Percentiles rank a stretch among this genome's conserved stretches.
phyloP scores from a whole-genome alignment of 2,329 filamentous ascomycete genomes.

The Colletotrichum graminicola region DNA sequence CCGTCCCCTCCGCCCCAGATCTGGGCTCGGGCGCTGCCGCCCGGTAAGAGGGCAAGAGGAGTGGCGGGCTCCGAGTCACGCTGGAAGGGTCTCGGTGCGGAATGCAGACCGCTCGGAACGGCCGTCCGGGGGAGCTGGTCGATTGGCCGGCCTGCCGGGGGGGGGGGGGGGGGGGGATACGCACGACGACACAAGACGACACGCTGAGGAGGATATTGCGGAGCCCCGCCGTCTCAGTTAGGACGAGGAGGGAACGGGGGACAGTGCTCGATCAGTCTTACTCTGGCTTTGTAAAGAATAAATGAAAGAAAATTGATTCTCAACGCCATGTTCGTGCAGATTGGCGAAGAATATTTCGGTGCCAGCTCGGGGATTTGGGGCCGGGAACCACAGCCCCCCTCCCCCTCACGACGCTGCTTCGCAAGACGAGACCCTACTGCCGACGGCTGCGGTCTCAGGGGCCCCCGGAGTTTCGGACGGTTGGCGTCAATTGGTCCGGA shows the following conservation, averaged over 20 bases:
- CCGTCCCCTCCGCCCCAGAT: not conserved
- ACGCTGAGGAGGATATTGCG: not conserved
- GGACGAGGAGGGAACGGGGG: not conserved
- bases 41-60: not conserved
- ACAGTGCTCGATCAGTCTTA: too few species aligned
- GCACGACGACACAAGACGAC: not conserved
- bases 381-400: too few species aligned
- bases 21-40: not conserved
- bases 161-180: too few species aligned
- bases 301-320: too few species aligned
- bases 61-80: not conserved
- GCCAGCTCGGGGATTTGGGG: constrained; percentile 19
- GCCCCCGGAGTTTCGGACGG: not conserved
- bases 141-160: not conserved
- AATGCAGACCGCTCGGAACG: not conserved
- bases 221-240: not conserved
- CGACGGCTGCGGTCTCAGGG: not conserved
- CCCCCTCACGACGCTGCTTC: too few species aligned
- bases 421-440: not conserved
- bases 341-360: constrained; percentile 32
- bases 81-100: not conserved
- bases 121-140: not conserved
- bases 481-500: not conserved
- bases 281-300: too few species aligned
- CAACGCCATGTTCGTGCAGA: too few species aligned